Conservation (phyloP, 2,329 filamentous ascomycete genomes). For the Ophiognomonia clavigignenti-juglandacearum region DNA sequence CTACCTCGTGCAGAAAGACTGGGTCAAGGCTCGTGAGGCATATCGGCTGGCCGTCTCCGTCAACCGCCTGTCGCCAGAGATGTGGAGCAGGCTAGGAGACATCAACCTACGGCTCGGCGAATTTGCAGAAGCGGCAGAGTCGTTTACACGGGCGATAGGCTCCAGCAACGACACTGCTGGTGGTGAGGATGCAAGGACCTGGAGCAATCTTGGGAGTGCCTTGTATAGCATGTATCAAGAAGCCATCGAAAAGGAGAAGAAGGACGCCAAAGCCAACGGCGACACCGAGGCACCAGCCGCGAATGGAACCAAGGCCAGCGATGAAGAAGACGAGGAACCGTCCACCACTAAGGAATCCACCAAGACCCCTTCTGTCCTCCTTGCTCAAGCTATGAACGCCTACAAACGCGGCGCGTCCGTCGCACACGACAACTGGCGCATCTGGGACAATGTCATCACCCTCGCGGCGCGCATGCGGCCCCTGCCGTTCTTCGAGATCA, state of each 20-base stretch:
- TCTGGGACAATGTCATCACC: constrained; percentile 95
- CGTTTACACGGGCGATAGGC: constrained; percentile 78
- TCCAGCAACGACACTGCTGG: constrained; percentile 56
- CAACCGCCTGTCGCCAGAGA: constrained; percentile 74
- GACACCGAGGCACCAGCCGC: constrained; percentile 17
- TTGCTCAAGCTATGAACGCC: constrained; percentile 72
- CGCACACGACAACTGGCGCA: constrained; percentile 81
- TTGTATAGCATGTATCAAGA: constrained; percentile 66
- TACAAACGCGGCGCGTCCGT: constrained; percentile 83
- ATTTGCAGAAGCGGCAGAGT: constrained; percentile 75
- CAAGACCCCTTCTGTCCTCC: constrained; percentile 53
- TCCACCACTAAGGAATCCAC: constrained; percentile 13
- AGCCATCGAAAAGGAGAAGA: constrained; percentile 34
- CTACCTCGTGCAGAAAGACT: constrained; percentile 63
- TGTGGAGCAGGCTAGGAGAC: constrained; percentile 90
- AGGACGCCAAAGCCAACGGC: constrained; percentile 19
- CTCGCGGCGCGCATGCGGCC: constrained; percentile 75
- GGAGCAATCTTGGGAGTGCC: constrained; percentile 89
- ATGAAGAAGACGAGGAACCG: constrained; percentile 23
- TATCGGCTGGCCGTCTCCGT: constrained; percentile 73
- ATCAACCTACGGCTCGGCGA: constrained; percentile 73
- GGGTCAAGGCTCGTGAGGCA: constrained; percentile 66
- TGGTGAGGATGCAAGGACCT: constrained; percentile 84
- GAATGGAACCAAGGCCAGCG: constrained; percentile 15
- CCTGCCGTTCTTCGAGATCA: constrained; percentile 68